Evolutionary conservation across 202 grass and related monocot genomes (phyloP).

Genomic region (Thinopyrum obtusiflorum): DNA sequence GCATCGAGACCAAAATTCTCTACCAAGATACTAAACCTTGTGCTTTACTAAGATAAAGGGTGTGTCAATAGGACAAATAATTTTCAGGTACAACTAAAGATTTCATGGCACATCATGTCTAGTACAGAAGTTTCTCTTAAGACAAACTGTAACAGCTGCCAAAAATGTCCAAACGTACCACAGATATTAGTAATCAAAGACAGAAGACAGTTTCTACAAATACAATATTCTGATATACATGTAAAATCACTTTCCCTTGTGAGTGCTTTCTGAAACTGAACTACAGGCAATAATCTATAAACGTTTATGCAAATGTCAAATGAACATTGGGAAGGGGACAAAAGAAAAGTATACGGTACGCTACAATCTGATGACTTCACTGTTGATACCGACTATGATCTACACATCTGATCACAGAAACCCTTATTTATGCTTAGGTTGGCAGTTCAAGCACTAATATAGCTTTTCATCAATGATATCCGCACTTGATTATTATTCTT

Average conservation of each 20-base stretch:
- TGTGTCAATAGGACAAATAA: background rate
- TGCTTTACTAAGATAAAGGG: conserved; percentile 14
- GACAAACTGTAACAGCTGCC: background rate
- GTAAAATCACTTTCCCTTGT: background rate
- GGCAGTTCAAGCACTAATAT: background rate
- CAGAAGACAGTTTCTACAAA: background rate
- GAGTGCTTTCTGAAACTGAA: background rate
- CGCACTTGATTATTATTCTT: background rate
- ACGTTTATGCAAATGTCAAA: background rate
- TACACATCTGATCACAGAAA: conserved; percentile 2
- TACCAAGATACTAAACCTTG: background rate
- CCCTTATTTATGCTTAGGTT: background rate
- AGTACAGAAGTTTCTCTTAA: background rate
- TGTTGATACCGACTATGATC: background rate
- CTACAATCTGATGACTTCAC: background rate
- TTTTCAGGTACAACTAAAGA: background rate
- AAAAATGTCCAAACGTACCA: background rate
- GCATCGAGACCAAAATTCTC: background rate
- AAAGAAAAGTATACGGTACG: background rate
- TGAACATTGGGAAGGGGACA: background rate
- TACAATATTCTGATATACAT: background rate
- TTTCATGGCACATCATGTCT: background rate
- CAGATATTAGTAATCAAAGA: background rate
- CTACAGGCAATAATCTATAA: background rate
- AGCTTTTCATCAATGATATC: background rate